Percentiles rank a stretch among this genome's conserved stretches.
Conservation (phyloP, 495 filamentous ascomycete genomes). For the Poronia punctata region DNA sequence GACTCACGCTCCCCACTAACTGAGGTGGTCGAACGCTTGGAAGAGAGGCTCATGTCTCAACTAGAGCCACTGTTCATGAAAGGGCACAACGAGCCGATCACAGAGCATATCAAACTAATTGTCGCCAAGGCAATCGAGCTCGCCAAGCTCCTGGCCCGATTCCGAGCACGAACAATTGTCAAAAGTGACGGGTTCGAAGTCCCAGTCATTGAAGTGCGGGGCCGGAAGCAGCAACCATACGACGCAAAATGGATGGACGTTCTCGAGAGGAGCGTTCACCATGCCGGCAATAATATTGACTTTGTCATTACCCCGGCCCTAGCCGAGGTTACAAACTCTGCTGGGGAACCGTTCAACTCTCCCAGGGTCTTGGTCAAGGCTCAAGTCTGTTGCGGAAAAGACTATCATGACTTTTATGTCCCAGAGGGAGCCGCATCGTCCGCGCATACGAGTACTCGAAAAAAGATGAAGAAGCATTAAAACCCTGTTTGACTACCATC, state of each 20-base stretch:
- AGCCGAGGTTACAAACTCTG: constrained; percentile 1
- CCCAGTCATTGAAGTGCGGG: background rate
- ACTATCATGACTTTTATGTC: too few relatives aligned
- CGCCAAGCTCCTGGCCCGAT: background rate
- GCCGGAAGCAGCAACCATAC: background rate
- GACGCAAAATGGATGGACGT: constrained; percentile 3
- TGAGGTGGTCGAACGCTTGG: background rate
- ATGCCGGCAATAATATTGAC: background rate
- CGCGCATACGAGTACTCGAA: too few relatives aligned
- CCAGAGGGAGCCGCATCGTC: too few relatives aligned
- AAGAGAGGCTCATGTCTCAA: background rate
- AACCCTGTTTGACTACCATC: too few relatives aligned
- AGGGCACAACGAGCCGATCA: background rate
- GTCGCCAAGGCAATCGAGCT: background rate
- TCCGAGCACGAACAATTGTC: background rate
- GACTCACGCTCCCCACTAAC: background rate
- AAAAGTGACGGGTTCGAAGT: background rate
- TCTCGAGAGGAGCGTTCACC: background rate
- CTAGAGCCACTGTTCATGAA: background rate
- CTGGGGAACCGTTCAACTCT: background rate
- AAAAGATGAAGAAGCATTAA: too few relatives aligned
- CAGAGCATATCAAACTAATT: background rate
- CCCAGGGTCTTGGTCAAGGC: constrained; percentile 3
- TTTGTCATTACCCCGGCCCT: constrained; percentile 3
- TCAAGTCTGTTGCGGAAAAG: constrained; percentile 2